These are phyloP conservation scores for Strobilomyces dryophilus DNA, from an alignment of 768 basidiomycete genomes.

Conservation along the genomic window DNA sequence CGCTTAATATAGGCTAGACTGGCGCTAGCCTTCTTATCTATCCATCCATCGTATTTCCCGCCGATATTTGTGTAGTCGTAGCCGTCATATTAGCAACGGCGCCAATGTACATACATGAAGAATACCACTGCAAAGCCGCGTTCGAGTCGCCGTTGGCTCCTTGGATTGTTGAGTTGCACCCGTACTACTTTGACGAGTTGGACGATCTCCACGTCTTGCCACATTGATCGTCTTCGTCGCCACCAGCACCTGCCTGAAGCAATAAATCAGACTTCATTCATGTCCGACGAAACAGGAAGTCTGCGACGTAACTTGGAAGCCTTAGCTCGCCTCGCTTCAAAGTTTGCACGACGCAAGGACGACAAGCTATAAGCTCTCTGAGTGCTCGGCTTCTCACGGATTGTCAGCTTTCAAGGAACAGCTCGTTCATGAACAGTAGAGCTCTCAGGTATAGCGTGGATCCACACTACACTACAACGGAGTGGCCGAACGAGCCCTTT, in stretches of 20 bases:
- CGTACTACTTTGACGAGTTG: not conserved
- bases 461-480: not conserved
- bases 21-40: constrained; percentile 22
- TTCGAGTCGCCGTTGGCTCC: not conserved
- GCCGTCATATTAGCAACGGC: constrained; percentile 1
- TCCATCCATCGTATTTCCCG: constrained; percentile 15
- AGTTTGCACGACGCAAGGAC: not conserved
- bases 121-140: constrained; percentile 1
- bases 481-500: not conserved
- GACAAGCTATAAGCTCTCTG: not conserved
- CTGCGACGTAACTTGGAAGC: not conserved
- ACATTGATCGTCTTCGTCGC: constrained; percentile 16
- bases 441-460: not conserved
- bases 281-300: constrained; percentile 17
- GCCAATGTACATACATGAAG: constrained; percentile 18
- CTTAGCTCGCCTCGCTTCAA: not conserved
- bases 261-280: constrained; percentile 15
- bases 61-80: constrained; percentile 9
- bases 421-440: not conserved
- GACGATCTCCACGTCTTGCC: constrained; percentile 16
- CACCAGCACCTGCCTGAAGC: constrained; percentile 3
- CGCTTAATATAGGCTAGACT: constrained; percentile 12
- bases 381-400: not conserved
- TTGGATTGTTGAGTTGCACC: not conserved
- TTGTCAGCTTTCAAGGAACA: not conserved